These are phyloP conservation scores for Penicillium argentinense DNA, from an alignment of 495 filamentous ascomycete species.

Conservation along the genomic window DNA sequence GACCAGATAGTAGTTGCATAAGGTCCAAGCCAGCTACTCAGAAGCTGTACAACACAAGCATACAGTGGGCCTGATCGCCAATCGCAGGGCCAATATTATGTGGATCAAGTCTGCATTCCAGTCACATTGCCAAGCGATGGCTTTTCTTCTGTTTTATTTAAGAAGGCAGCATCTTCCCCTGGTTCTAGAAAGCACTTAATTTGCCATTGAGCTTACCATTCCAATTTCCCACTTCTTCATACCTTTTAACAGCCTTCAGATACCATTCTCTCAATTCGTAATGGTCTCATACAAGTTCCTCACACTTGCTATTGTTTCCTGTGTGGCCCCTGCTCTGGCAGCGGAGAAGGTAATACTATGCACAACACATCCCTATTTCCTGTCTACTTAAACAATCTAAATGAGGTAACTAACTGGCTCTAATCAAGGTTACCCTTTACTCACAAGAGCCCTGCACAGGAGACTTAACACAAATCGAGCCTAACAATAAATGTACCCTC, in stretches of 20 bases:
- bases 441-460: slow-evolving; percentile 1
- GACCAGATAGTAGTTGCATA: too few species aligned
- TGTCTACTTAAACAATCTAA: not conserved
- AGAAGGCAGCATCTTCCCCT: too few species aligned
- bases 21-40: too few species aligned
- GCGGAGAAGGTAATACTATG: not conserved
- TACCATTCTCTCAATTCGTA: not conserved
- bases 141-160: not conserved
- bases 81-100: not conserved
- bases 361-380: not conserved
- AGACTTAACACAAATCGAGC: not conserved
- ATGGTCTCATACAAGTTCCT: not conserved
- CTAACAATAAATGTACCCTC: not conserved
- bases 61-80: not conserved
- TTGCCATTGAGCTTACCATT: too few species aligned
- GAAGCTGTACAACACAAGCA: not conserved
- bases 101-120: not conserved
- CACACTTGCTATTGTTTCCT: not conserved
- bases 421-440: not conserved
- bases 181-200: too few species aligned
- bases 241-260: not conserved
- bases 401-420: not conserved
- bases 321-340: not conserved
- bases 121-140: not conserved
- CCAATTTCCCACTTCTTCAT: too few species aligned